A percentile compares a stretch with the other conserved stretches of the same genome.
Evolutionary conservation across 2,329 filamentous ascomycete species (phyloP).

Genomic region (Periconia sp.): DNA sequence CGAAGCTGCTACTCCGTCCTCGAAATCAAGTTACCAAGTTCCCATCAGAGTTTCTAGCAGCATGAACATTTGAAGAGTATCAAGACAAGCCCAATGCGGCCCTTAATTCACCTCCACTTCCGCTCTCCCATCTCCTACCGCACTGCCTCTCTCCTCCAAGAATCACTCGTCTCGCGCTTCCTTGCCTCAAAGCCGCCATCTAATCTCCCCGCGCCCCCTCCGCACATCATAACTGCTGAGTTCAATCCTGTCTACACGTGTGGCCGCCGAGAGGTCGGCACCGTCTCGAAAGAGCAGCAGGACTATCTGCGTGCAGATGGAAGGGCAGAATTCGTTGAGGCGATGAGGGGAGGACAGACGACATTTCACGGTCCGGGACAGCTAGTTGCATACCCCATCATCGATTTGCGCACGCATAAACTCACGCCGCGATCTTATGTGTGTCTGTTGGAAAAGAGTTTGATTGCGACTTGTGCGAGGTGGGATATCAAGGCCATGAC

Average conservation of each 20-base stretch:
- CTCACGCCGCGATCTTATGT: conserved; percentile 80
- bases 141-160: conserved; percentile 63
- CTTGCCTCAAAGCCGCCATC: conserved; percentile 65
- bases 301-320: conserved; percentile 46
- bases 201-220: conserved; percentile 58
- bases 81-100: conserved; percentile 51
- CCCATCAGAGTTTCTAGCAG: too few relatives aligned
- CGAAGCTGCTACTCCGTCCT: too few relatives aligned
- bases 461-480: conserved; percentile 67
- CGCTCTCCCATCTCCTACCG: conserved; percentile 61
- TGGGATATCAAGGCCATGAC: conserved; percentile 69
- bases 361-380: conserved; percentile 97
- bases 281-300: conserved; percentile 56
- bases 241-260: conserved; percentile 86
- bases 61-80: conserved; percentile 1
- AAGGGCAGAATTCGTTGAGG: conserved; percentile 68
- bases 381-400: conserved; percentile 86
- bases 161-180: conserved; percentile 61
- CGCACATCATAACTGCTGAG: conserved; percentile 79
- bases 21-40: too few relatives aligned
- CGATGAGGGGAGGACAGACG: conserved; percentile 84
- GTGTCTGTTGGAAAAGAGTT: conserved; percentile 75
- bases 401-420: conserved; percentile 75
- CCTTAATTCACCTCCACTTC: conserved; percentile 68
- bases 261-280: conserved; percentile 75